Percentiles rank a stretch among this genome's conserved stretches.
Conservation (phyloP, 768 basidiomycete species). For the Strobilomyces echinocephalus region DNA sequence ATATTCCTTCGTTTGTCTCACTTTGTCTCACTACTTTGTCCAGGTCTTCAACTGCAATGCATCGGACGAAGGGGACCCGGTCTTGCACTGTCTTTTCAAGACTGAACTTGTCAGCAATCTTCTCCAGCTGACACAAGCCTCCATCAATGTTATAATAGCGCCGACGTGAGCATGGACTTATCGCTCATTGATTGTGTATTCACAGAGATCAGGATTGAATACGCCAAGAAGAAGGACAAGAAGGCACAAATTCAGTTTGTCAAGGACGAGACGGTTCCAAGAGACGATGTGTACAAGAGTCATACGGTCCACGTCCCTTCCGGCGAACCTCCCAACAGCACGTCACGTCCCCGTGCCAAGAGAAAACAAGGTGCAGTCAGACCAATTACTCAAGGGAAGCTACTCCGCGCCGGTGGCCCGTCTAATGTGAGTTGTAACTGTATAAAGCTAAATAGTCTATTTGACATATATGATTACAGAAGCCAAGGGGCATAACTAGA, state of each 20-base stretch:
- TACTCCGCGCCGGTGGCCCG: conserved; percentile 73
- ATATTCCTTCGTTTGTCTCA: no score
- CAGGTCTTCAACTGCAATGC: conserved; percentile 74
- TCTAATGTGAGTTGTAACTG: conserved; percentile 41
- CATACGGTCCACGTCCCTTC: conserved; percentile 83
- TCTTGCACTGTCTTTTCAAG: conserved; percentile 91
- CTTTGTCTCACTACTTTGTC: conserved; percentile 7
- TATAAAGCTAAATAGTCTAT: background rate
- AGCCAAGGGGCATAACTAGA: conserved; percentile 36
- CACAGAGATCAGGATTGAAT: conserved; percentile 62
- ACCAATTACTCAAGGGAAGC: conserved; percentile 81
- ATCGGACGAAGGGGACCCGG: conserved; percentile 91
- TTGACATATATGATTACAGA: conserved; percentile 31
- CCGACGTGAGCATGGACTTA: conserved; percentile 58
- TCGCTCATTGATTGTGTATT: conserved; percentile 3
- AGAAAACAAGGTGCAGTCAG: conserved; percentile 82
- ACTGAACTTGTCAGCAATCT: conserved; percentile 87
- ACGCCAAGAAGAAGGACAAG: conserved; percentile 97
- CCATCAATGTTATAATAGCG: conserved; percentile 65
- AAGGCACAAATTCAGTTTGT: conserved; percentile 78
- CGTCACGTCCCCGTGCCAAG: conserved; percentile 79
- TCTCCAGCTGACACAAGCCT: conserved; percentile 73
- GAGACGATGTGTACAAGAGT: conserved; percentile 89
- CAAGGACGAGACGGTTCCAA: conserved; percentile 80
- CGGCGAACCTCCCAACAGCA: conserved; percentile 79